A percentile compares a stretch with the other conserved stretches of the same genome.
These are phyloP conservation scores for Heliosperma pusillum DNA, from an alignment of 148 eudicot species.

Conservation along the genomic window DNA sequence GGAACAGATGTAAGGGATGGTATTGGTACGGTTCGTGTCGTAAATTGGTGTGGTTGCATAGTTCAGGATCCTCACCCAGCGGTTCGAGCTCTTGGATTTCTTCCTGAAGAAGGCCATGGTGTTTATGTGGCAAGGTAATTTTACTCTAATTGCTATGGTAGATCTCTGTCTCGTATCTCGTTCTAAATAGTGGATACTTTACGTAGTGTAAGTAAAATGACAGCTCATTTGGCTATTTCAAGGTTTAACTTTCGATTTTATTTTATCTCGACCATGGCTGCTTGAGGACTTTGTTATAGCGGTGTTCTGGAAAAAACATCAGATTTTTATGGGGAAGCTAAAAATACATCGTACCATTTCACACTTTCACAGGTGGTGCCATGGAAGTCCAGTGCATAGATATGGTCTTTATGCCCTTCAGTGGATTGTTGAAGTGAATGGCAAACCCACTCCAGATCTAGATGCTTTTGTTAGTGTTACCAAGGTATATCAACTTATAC, in stretches of 20 bases:
- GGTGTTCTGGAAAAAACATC: conserved; percentile 2
- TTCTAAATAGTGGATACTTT: not conserved
- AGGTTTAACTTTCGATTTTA: not conserved
- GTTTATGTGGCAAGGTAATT: conserved; percentile 81
- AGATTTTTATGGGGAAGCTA: not conserved
- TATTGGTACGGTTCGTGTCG: conserved; percentile 73
- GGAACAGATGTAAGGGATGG: conserved; percentile 97
- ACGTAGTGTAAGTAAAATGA: not conserved
- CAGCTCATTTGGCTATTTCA: not conserved
- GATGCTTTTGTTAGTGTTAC: conserved; percentile 82
- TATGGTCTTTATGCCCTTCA: conserved; percentile 91
- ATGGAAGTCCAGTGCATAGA: conserved; percentile 89
- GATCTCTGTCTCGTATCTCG: not conserved
- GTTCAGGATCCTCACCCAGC: conserved; percentile 96
- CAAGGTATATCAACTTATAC: conserved; percentile 46
- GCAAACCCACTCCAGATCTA: conserved; percentile 83
- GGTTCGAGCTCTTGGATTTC: conserved; percentile 92
- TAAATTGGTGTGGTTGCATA: conserved; percentile 92
- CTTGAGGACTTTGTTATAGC: not conserved
- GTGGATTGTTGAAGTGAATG: conserved; percentile 96
- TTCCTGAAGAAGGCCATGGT: conserved; percentile 96
- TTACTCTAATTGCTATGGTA: not conserved
- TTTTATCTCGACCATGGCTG: not conserved
- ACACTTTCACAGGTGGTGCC: conserved; percentile 67
- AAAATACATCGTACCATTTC: not conserved